phyloP scores from a whole-genome alignment of 139 green algal genomes.

The Penium margaritaceum region DNA sequence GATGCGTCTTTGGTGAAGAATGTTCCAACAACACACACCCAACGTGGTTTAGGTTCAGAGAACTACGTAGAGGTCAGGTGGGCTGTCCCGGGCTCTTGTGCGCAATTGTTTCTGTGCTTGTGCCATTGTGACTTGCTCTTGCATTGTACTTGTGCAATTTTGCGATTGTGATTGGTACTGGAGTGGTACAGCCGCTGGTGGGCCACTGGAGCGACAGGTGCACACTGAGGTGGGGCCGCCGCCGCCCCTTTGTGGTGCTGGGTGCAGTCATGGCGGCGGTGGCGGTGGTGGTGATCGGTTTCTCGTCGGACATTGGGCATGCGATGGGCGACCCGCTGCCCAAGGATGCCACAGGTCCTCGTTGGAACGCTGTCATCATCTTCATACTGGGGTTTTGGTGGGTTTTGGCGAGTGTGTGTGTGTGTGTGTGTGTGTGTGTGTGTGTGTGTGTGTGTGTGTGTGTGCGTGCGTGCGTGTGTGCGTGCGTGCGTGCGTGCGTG shows the following conservation, averaged over 20 bases:
- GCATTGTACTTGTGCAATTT: no score
- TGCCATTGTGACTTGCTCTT: no score
- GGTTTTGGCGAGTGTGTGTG: neutral
- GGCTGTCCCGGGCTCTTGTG: no score
- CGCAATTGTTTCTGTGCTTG: no score
- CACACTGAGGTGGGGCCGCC: conserved; percentile 16
- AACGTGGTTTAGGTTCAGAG: no score
- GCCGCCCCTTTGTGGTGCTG: conserved; percentile 37
- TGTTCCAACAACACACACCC: no score
- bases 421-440: neutral
- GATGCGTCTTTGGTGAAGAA: no score
- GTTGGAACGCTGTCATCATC: conserved; percentile 1
- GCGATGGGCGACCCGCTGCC: conserved; percentile 21
- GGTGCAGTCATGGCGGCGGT: conserved; percentile 27
- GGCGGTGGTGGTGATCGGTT: conserved; percentile 37
- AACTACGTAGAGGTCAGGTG: no score
- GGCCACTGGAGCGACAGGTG: conserved; percentile 44
- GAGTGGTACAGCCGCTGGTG: conserved; percentile 39
- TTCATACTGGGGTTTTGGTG: conserved; percentile 42
- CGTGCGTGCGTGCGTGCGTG: neutral
- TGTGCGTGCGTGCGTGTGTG: neutral
- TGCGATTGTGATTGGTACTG: no score
- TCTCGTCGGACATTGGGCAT: conserved; percentile 38
- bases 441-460: neutral
- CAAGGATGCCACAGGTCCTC: neutral